A percentile compares a stretch with the other conserved stretches of the same genome.
These are phyloP conservation scores for Fusarium subglutinans DNA, from an alignment of 2,329 filamentous ascomycete genomes.

Conservation along the genomic window DNA sequence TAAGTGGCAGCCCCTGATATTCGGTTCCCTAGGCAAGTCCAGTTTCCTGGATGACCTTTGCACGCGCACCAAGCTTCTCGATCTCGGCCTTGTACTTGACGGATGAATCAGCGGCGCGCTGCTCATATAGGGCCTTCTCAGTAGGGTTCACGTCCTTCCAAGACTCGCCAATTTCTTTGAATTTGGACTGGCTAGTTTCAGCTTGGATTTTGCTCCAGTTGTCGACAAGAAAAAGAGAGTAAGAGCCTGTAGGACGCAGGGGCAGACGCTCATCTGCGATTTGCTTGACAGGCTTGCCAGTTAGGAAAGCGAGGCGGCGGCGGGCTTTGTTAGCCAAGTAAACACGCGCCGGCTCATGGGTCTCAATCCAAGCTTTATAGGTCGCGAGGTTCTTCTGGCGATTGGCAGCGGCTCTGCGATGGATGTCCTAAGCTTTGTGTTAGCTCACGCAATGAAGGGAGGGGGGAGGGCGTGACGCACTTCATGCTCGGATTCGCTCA, in stretches of 20 bases:
- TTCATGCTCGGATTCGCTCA: slow-evolving; percentile 51
- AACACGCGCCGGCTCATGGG: slow-evolving; percentile 52
- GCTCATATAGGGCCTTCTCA: slow-evolving; percentile 55
- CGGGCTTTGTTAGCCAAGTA: slow-evolving; percentile 60
- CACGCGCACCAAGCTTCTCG: slow-evolving; percentile 43
- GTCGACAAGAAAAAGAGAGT: slow-evolving; percentile 50
- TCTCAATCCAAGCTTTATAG: slow-evolving; percentile 60
- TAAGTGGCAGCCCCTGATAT: background rate
- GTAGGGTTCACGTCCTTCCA: slow-evolving; percentile 56
- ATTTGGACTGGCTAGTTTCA: background rate
- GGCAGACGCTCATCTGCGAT: slow-evolving; percentile 61
- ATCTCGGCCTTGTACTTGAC: slow-evolving; percentile 31
- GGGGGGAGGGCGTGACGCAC: slow-evolving; percentile 47
- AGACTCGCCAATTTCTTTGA: slow-evolving; percentile 44
- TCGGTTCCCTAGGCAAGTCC: slow-evolving; percentile 26
- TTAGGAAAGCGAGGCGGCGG: slow-evolving; percentile 44
- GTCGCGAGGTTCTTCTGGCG: slow-evolving; percentile 50
- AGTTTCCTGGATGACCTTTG: slow-evolving; percentile 44
- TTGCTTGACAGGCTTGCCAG: slow-evolving; percentile 45
- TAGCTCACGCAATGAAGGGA: background rate
- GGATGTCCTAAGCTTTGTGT: slow-evolving; percentile 42
- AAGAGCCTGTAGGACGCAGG: slow-evolving; percentile 49
- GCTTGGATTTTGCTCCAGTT: slow-evolving; percentile 46
- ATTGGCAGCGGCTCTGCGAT: slow-evolving; percentile 51
- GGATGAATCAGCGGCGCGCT: slow-evolving; percentile 37